Conservation (phyloP, 176 grass and related monocot species). For the Lolium multiflorum region DNA sequence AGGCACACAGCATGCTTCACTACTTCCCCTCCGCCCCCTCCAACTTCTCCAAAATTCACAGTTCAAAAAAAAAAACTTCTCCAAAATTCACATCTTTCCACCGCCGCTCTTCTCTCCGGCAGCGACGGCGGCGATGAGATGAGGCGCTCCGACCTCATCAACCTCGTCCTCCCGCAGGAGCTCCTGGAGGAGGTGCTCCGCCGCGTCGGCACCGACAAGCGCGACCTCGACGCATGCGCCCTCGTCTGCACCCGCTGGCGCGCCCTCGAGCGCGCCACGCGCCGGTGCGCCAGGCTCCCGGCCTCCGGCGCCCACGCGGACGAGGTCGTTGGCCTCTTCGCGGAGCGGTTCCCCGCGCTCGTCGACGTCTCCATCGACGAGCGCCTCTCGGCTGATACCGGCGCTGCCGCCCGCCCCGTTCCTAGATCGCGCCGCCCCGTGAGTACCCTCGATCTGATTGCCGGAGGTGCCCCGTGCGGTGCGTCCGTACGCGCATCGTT, state of each 20-base stretch:
- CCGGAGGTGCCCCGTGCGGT: not conserved
- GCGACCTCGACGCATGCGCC: conserved; percentile 71
- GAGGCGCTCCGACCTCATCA: conserved; percentile 74
- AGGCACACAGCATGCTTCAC: not conserved
- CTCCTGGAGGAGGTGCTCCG: conserved; percentile 64
- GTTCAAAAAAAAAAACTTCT: too few species aligned
- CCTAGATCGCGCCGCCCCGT: conserved; percentile 37
- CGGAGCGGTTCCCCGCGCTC: conserved; percentile 61
- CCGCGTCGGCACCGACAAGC: conserved; percentile 54
- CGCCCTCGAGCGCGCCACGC: conserved; percentile 61
- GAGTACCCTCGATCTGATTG: conserved; percentile 16
- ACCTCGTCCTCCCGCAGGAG: conserved; percentile 65
- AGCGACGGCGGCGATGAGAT: conserved; percentile 64
- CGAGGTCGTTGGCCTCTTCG: conserved; percentile 52
- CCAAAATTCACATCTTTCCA: not conserved
- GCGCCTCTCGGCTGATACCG: conserved; percentile 28
- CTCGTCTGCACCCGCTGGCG: conserved; percentile 79
- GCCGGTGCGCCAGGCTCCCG: conserved; percentile 54
- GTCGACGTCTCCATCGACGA: conserved; percentile 65
- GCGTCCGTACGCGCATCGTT: not conserved
- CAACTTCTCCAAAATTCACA: not conserved
- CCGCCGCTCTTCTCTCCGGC: conserved; percentile 20
- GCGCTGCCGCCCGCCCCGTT: not conserved
- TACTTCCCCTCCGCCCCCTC: not conserved
- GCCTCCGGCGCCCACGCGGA: conserved; percentile 63